Base-by-base conservation (phyloP, 2,329 filamentous ascomycete genomes). In the Fusarium equiseti region DNA sequence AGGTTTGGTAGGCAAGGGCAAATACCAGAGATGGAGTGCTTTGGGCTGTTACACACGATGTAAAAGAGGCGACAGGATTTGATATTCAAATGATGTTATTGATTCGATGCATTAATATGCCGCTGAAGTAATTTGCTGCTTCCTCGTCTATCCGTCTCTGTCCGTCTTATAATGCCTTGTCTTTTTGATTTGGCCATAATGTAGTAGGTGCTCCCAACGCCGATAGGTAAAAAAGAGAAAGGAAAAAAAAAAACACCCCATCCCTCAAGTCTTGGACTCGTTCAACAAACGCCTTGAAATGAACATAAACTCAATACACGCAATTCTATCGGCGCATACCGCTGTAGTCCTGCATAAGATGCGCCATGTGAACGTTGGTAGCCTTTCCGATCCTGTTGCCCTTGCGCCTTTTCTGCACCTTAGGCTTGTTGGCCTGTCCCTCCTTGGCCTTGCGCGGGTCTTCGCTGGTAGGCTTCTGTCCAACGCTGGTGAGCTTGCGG, bases 361-460 rank as follows among this genome's bases (percentile, higher is more conserved):
- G 89, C 73, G 87, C 86, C 94, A 97, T 97, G 79, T 97, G 94
- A 29, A 89, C 90, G 78, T 97, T 97, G 27, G 93, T 97, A 60
- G 91, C 90, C 86, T 95, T 96, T 71, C 92, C 92, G 44, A 89
- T 89, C 64, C 90, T 87, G 71, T 93, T 88, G 73, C 82, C 81
- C 27, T 84, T 83, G 46, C 89, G 85, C 79, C 92, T 93, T 82
- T 93, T 92, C 80, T 90, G 90, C 82, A 91, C 91, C 83, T 93
- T 92, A 73, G 90, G 82, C 78, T 87, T 89, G 65, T 86, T 88
- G 24, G 86, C 83, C 18, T 70, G 73, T 3, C 63, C 76, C 53
- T 76, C 71, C 38, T 69, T 75, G 8, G 73, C 51, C 88, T 83
- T 78, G 73, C 87, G 80, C 63, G 92, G 92, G 73, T 94, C 92